These are phyloP conservation scores for Chaetomium olivaceum DNA, from an alignment of 2,329 filamentous ascomycete genomes.

Conservation along the genomic window DNA sequence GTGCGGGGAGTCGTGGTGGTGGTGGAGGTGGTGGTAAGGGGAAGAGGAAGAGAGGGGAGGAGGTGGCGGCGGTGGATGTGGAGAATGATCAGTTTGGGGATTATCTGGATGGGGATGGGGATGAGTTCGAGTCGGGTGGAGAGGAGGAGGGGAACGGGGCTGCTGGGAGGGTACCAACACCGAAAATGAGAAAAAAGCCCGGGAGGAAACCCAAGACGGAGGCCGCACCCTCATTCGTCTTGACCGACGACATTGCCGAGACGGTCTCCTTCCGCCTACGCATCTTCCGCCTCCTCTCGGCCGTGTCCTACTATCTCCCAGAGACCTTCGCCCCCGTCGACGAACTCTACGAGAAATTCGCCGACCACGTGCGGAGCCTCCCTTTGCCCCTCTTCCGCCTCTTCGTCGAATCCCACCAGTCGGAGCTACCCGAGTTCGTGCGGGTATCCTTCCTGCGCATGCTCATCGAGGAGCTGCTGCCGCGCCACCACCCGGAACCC, in stretches of 20 bases:
- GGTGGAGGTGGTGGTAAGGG: constrained; percentile 48
- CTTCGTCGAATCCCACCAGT: constrained; percentile 50
- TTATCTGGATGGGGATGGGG: constrained; percentile 61
- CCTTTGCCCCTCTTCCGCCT: constrained; percentile 59
- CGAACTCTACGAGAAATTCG: constrained; percentile 61
- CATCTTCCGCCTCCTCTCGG: constrained; percentile 58
- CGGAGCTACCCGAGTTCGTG: constrained; percentile 40
- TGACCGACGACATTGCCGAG: constrained; percentile 48
- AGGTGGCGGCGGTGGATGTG: constrained; percentile 49
- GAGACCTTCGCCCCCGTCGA: constrained; percentile 42
- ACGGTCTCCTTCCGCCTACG: constrained; percentile 64
- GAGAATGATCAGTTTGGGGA: constrained; percentile 62
- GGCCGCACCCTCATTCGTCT: constrained; percentile 31
- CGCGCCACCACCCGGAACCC: constrained; percentile 48
- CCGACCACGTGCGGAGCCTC: constrained; percentile 57
- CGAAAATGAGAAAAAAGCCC: constrained; percentile 33
- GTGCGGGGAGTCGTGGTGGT: constrained; percentile 43
- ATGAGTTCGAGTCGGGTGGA: constrained; percentile 48
- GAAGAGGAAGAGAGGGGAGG: constrained; percentile 45
- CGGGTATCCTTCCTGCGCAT: constrained; percentile 50
- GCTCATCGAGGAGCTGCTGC: constrained; percentile 47
- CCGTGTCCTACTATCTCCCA: constrained; percentile 49
- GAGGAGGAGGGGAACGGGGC: constrained; percentile 43
- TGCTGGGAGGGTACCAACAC: constrained; percentile 42
- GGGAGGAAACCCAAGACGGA: constrained; percentile 40